Percentiles rank a stretch among this genome's conserved stretches.
These are phyloP conservation scores for Musa beccarii DNA, from an alignment of 176 grass and related monocot genomes.

Conservation along the genomic window DNA sequence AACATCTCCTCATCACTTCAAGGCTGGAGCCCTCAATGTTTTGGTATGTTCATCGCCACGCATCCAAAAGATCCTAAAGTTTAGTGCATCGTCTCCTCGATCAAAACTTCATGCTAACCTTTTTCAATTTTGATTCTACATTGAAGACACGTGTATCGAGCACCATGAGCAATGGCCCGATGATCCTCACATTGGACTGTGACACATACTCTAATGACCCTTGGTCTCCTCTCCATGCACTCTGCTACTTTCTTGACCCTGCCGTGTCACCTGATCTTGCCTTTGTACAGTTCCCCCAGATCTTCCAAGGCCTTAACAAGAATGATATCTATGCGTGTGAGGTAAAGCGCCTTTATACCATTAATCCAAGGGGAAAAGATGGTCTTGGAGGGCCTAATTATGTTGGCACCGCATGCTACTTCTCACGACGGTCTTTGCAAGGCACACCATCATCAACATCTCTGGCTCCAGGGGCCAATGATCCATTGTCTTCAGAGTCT, in stretches of 20 bases:
- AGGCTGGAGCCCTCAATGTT: slow-evolving; percentile 71
- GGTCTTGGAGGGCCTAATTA: slow-evolving; percentile 50
- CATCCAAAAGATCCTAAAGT: not conserved
- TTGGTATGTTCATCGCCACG: slow-evolving; percentile 15
- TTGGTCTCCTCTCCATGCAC: slow-evolving; percentile 2
- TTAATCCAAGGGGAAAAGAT: slow-evolving; percentile 42
- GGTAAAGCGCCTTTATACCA: slow-evolving; percentile 29
- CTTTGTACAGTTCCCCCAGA: slow-evolving; percentile 80
- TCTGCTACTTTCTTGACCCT: slow-evolving; percentile 18
- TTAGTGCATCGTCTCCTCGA: not conserved
- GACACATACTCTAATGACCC: slow-evolving; percentile 14
- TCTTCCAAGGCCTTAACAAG: slow-evolving; percentile 45
- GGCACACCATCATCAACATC: not conserved
- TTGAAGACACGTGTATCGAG: slow-evolving; percentile 3
- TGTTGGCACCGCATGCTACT: slow-evolving; percentile 53
- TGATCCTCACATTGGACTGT: slow-evolving; percentile 11
- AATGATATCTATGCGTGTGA: slow-evolving; percentile 54
- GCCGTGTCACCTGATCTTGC: slow-evolving; percentile 26
- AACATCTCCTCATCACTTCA: slow-evolving; percentile 44
- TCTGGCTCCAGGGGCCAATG: not conserved
- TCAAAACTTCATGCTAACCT: not conserved
- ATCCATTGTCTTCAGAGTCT: slow-evolving; percentile 5
- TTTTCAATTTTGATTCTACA: not conserved
- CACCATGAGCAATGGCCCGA: not conserved
- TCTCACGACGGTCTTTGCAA: slow-evolving; percentile 43